Percentiles rank a stretch among this genome's conserved stretches.
These are phyloP conservation scores for Saturnispora besseyi DNA, from an alignment of 805 yeast species.

Conservation along the genomic window DNA sequence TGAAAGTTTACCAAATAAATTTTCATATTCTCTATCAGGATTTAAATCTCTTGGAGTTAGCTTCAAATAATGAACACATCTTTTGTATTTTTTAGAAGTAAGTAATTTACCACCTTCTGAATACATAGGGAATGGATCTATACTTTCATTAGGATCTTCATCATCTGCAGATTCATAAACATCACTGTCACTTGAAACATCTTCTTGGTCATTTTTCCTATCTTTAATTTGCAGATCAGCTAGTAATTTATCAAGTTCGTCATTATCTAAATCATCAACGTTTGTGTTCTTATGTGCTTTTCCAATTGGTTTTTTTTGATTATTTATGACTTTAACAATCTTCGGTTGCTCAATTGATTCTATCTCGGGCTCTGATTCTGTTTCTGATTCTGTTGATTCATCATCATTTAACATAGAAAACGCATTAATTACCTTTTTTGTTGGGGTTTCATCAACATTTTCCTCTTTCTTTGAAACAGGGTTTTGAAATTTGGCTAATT, in stretches of 20 bases:
- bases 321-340: background rate
- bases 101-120: conserved; percentile 29
- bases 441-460: conserved; percentile 15
- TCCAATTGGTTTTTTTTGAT: conserved; percentile 13
- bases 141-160: conserved; percentile 20
- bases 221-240: conserved; percentile 29
- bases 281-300: conserved; percentile 8
- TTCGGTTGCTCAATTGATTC: background rate
- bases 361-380: background rate
- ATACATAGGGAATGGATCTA: conserved; percentile 20
- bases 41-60: conserved; percentile 49
- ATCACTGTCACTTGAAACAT: conserved; percentile 23
- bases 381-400: conserved; percentile 15
- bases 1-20: conserved; percentile 64
- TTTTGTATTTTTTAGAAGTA: conserved; percentile 37
- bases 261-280: conserved; percentile 22
- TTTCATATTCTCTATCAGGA: conserved; percentile 65
- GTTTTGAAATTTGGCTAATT: conserved; percentile 16
- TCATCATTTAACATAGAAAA: conserved; percentile 35
- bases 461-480: conserved; percentile 10
- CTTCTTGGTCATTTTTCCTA: conserved; percentile 18
- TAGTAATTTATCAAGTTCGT: conserved; percentile 49
- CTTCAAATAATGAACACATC: conserved; percentile 33
- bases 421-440: conserved; percentile 24
- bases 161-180: conserved; percentile 30